Percentiles rank a stretch among this genome's conserved stretches.
phyloP scores from a whole-genome alignment of 176 grass and related monocot species.

The Oropetium thomaeum region DNA sequence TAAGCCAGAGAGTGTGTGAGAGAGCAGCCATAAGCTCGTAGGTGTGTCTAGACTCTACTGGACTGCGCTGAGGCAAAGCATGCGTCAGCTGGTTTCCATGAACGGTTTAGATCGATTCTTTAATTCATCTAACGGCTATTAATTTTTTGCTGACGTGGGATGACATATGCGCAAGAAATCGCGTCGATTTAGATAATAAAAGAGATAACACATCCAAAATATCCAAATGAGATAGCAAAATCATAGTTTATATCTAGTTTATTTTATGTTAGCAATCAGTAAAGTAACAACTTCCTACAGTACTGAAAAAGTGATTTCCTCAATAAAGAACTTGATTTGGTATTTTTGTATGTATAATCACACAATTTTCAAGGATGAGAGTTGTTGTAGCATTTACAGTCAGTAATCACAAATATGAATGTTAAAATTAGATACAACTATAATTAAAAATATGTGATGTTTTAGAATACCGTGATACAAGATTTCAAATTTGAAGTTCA shows the following conservation, averaged over 20 bases:
- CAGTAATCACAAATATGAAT: neutral
- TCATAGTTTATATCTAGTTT: neutral
- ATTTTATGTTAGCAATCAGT: neutral
- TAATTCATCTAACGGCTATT: too few species aligned
- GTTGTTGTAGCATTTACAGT: neutral
- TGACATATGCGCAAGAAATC: too few species aligned
- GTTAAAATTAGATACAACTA: neutral
- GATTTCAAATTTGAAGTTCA: neutral
- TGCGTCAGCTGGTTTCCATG: too few species aligned
- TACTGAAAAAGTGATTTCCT: neutral
- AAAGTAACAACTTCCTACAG: neutral
- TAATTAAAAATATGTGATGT: neutral
- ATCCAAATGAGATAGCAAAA: neutral
- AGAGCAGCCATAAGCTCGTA: too few species aligned
- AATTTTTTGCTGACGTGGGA: too few species aligned
- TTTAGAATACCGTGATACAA: neutral
- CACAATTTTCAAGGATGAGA: neutral
- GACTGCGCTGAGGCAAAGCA: too few species aligned
- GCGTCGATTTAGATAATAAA: too few species aligned
- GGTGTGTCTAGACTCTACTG: too few species aligned
- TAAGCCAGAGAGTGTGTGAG: too few species aligned
- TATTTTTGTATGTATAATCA: neutral
- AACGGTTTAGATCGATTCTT: too few species aligned
- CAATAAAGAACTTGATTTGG: neutral
- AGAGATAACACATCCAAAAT: slow-evolving; percentile 1